phyloP scores from a whole-genome alignment of 495 filamentous ascomycete genomes.

The Aspergillus panamensis region DNA sequence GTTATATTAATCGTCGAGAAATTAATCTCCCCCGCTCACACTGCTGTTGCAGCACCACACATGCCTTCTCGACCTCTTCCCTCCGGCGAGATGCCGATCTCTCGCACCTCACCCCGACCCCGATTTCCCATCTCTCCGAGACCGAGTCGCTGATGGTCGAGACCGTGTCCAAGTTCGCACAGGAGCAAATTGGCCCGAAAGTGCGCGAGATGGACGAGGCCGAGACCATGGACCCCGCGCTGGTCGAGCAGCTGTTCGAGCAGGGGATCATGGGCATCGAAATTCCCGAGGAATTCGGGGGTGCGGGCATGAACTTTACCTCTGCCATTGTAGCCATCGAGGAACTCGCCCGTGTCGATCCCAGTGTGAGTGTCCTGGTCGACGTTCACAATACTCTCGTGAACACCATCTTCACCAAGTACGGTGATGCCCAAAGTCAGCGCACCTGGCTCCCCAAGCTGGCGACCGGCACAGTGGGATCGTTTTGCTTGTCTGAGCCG shows the following conservation, averaged over 20 bases:
- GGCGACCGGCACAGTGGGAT: conserved; percentile 87
- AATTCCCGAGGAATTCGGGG: conserved; percentile 94
- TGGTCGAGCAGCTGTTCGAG: conserved; percentile 94
- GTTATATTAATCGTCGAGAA: neutral
- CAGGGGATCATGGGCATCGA: conserved; percentile 97
- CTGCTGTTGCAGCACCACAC: conserved; percentile 43
- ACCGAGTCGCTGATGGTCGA: conserved; percentile 87
- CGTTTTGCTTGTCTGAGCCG: conserved; percentile 95
- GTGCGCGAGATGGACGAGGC: conserved; percentile 97
- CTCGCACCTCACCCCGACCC: conserved; percentile 74
- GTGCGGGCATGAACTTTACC: conserved; percentile 98
- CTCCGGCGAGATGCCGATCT: conserved; percentile 60
- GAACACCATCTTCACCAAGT: conserved; percentile 89
- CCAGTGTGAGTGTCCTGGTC: conserved; percentile 86
- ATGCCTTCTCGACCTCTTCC: conserved; percentile 69
- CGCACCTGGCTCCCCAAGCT: conserved; percentile 82
- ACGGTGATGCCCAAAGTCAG: conserved; percentile 69
- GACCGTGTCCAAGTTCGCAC: conserved; percentile 84
- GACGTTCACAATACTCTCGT: conserved; percentile 98
- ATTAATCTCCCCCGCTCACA: neutral
- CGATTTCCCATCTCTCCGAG: conserved; percentile 90
- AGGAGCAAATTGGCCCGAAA: conserved; percentile 83
- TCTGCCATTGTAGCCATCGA: conserved; percentile 94
- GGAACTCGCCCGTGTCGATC: conserved; percentile 91
- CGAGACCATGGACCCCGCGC: conserved; percentile 81